Base-by-base conservation (phyloP, 441 rosid species). In the Bocquillonia castaneifolia region DNA sequence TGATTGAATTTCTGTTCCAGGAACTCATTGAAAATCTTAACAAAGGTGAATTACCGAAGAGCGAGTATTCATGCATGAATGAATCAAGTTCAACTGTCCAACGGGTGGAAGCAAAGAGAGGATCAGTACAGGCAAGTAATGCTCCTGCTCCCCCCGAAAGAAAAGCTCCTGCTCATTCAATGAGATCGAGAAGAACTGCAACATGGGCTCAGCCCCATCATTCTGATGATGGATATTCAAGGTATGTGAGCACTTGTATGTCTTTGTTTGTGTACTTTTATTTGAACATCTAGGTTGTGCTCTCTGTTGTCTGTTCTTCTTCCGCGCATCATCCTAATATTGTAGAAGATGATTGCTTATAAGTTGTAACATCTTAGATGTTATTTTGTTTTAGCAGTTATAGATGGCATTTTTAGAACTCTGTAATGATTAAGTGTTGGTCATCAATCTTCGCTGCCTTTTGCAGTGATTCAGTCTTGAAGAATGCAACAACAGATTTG, bases 171-270 rank as follows among this genome's bases (percentile, higher is more conserved):
- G 80, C 81, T 66, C 98, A 90, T 79, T 89, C 99, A 32, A 89
- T 81, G 90, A 85, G 99, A 81, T 95, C 99, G 34, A 85, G 97
- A 77, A 83, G 97, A 72, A 88, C 96, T 26, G 78, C 99, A 15
- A 84, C 85, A 8, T 92, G 98, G 98, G 99, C 96, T 58, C 82
- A 81, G n/a, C 82, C 89, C 53, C 85, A 84, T 62, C 74, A 76
- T 71, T 90, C 99, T 25, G 98, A 92, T 67, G 99, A 92, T 70
- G 98, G 99, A 47, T 83, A 83, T 77, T 88, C 99, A 69, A 88
- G 98, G 99, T 88, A 68, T 50, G 32, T 28, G 44, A 15, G 32
- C 66, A 26, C 32, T 5, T 23, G 39, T 6, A 17, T 59, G 31
- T 59, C 64, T 29, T 36, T 6, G 12, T 26, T 25, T 23, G 39